Evolutionary conservation across 495 filamentous ascomycete species (phyloP).

Genomic region (Neurospora sublineolata): DNA sequence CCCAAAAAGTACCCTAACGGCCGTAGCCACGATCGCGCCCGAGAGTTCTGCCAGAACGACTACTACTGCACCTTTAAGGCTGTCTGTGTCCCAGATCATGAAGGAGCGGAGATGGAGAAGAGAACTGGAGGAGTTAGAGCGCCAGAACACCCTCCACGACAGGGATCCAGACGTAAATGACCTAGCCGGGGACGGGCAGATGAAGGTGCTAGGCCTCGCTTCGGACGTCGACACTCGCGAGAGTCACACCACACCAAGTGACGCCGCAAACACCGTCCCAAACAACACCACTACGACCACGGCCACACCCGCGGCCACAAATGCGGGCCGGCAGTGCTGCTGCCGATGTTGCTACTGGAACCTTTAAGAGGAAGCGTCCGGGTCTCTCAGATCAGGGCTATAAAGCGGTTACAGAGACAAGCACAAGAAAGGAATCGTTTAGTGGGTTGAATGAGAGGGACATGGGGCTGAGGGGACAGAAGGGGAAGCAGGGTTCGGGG

Average conservation of each 20-base stretch:
- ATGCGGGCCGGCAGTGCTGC: not conserved
- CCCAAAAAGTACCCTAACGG: no score
- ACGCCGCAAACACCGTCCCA: not conserved
- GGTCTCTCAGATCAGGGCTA: not conserved
- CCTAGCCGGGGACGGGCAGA: not conserved
- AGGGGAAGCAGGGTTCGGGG: not conserved
- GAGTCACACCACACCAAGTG: not conserved
- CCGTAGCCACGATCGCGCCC: no score
- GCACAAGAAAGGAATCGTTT: not conserved
- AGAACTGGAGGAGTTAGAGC: not conserved
- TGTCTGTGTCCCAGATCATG: not conserved
- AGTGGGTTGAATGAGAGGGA: not conserved
- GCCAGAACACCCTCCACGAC: not conserved
- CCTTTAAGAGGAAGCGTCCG: not conserved
- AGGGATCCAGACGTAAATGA: not conserved
- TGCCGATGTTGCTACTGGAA: not conserved
- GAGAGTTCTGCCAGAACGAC: no score
- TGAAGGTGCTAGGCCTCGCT: not conserved
- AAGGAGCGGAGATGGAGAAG: not conserved
- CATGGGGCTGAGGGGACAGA: not conserved
- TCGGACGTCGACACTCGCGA: not conserved
- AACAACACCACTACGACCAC: not conserved
- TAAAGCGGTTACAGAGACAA: not conserved
- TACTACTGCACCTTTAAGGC: no score
- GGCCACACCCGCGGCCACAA: no score